phyloP scores from a whole-genome alignment of 2,329 filamentous ascomycete genomes.

The Fusarium globosum region DNA sequence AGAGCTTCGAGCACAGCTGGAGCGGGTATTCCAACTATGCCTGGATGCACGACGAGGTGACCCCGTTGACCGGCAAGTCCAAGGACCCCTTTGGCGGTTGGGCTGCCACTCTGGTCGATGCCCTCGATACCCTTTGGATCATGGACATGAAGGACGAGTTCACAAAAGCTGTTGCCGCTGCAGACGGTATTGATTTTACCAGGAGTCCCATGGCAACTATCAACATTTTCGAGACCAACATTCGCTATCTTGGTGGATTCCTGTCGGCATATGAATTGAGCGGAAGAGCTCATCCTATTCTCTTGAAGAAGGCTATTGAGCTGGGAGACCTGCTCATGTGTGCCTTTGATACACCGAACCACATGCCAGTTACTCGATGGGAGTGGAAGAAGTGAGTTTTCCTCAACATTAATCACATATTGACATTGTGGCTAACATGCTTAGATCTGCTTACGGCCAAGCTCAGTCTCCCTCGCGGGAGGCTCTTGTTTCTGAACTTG shows the following conservation, averaged over 20 bases:
- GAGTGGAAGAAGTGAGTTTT: conserved; percentile 45
- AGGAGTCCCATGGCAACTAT: conserved; percentile 58
- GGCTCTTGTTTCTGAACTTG: conserved; percentile 49
- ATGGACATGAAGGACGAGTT: conserved; percentile 74
- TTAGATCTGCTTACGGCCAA: conserved; percentile 41
- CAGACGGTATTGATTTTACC: conserved; percentile 68
- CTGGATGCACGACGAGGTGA: conserved; percentile 72
- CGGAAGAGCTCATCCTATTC: conserved; percentile 55
- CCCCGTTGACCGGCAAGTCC: conserved; percentile 62
- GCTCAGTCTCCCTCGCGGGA: conserved; percentile 38
- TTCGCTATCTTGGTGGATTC: conserved; percentile 74
- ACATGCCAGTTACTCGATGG: conserved; percentile 61
- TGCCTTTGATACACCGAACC: conserved; percentile 74
- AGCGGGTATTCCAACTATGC: conserved; percentile 68
- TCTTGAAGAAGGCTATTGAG: conserved; percentile 70
- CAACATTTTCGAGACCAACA: conserved; percentile 75
- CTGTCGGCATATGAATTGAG: conserved; percentile 74
- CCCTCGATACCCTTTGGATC: conserved; percentile 75
- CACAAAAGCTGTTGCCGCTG: conserved; percentile 67
- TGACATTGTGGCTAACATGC: conserved; percentile 15
- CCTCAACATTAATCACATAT: not conserved
- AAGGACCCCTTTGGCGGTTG: conserved; percentile 71
- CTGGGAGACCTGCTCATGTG: conserved; percentile 71
- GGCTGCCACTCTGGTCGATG: conserved; percentile 72
- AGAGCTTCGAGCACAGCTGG: conserved; percentile 67